Evolutionary conservation across 306 rosid species (phyloP), one percentile per base, ranked within the genome.

Genomic region (Rosa persica): DNA sequence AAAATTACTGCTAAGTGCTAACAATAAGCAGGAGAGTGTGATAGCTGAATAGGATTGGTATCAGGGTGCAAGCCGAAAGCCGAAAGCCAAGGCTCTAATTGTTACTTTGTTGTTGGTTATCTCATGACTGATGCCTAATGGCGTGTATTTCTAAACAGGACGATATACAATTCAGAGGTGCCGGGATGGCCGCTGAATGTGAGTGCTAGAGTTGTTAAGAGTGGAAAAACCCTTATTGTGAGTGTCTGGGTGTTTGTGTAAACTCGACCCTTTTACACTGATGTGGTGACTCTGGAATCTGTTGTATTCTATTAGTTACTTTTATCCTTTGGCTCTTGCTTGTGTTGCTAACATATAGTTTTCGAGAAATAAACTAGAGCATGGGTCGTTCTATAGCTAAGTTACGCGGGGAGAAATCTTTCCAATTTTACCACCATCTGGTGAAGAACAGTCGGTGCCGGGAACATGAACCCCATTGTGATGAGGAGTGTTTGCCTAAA

Each of bases 1-100:
- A 91, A 89, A 91, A 91, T 83, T 91, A 85, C 92, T 80, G 86
- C 97, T 30, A 30, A 30, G 3, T n/a, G n/a, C n/a, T 93, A 85
- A 89, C 96, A 76, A 85, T 82, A 78, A 89, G 78, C 85, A 75
- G 83, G n/a, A 49, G 80, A 82, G 77, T 73, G 86, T 82, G 78
- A 67, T 81, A 72, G 76, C 65, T 79, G 80, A 87, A 79, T 86
- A 75, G 85, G 78, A 79, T 82, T 85, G 83, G 74, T 70, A 77
- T 82, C 81, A 72, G 71, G 79, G 30, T 46, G 58, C 38, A 58
- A 43, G 71, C 79, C 82, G 76, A 79, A 58, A 43, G 71, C 79
- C 82, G 76, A 79, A 70, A 84, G 58, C 82, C 4, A 30, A 49
- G 83, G 79, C 83, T 88, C 91, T 88, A 89, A 89, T 87, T 78